Evolutionary conservation across 352 stramenopile genomes (phyloP).

Genomic region (Phytophthora vignae): DNA sequence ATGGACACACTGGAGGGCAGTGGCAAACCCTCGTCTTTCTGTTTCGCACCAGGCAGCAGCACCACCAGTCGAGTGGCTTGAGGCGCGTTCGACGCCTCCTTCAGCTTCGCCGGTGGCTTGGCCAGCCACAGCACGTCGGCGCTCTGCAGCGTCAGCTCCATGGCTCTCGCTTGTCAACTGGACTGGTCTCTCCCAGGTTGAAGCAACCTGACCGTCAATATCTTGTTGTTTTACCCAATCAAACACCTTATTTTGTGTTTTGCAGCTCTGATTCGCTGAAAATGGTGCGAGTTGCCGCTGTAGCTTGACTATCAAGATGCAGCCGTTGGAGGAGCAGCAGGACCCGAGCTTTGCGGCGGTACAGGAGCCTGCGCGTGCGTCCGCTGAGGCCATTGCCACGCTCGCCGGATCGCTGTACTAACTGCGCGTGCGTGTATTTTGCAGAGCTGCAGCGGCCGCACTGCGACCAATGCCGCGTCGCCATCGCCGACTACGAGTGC

Average conservation of each 20-base stretch:
- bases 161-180: conserved; percentile 10
- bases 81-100: conserved; percentile 1
- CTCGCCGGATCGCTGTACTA: background rate
- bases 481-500: conserved; percentile 57
- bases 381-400: background rate
- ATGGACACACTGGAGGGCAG: conserved; percentile 54
- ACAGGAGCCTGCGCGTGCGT: conserved; percentile 44
- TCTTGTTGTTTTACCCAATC: conserved; percentile 17
- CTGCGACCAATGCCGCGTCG: conserved; percentile 48
- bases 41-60: conserved; percentile 20
- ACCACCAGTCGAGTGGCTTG: conserved; percentile 19
- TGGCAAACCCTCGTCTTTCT: conserved; percentile 22
- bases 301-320: conserved; percentile 29
- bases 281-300: conserved; percentile 3
- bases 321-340: conserved; percentile 41
- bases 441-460: conserved; percentile 57
- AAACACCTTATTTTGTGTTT: background rate
- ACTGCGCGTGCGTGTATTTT: background rate
- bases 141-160: conserved; percentile 47
- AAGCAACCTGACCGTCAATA: conserved; percentile 22
- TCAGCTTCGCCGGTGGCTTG: conserved; percentile 24
- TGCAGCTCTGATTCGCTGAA: conserved; percentile 21
- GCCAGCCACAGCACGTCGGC: conserved; percentile 42
- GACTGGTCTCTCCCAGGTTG: conserved; percentile 15
- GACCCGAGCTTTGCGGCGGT: conserved; percentile 50